Percentiles rank a stretch among this genome's conserved stretches.
Evolutionary conservation across 2,329 filamentous ascomycete species (phyloP).

Genomic region (Cercospora zeina): DNA sequence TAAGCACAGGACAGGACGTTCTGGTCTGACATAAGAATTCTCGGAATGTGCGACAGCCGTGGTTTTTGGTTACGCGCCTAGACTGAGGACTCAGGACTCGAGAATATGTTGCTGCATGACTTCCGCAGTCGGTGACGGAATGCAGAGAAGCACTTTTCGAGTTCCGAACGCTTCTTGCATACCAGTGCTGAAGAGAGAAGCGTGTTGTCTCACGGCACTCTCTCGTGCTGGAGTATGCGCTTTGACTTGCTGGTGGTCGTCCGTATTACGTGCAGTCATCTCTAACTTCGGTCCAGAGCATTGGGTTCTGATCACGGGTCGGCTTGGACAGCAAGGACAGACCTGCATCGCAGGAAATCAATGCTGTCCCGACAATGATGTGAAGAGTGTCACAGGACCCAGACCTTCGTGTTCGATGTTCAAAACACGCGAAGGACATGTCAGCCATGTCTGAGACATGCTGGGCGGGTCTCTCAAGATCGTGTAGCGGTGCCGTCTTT

Average conservation of each 20-base stretch:
- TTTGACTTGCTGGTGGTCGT: not conserved
- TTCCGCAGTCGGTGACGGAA: not conserved
- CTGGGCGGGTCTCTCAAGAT: not conserved
- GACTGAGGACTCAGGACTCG: not conserved
- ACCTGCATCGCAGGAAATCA: not conserved
- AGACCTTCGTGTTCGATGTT: not conserved
- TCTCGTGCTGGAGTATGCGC: not conserved
- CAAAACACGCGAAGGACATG: not conserved
- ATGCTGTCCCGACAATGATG: not conserved
- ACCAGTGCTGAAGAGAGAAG: not conserved
- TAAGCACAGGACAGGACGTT: not conserved
- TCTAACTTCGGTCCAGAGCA: not conserved
- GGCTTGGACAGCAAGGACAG: not conserved
- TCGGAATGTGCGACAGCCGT: not conserved
- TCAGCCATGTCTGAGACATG: not conserved
- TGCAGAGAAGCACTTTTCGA: not conserved
- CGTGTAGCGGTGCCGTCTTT: not conserved
- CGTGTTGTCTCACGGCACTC: not conserved
- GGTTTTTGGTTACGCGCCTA: not conserved
- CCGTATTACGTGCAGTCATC: not conserved
- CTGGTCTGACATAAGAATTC: constrained; percentile 3
- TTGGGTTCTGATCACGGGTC: not conserved
- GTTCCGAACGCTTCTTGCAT: not conserved
- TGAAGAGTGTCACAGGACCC: not conserved
- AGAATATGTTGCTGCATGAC: not conserved